Conservation (phyloP, 768 basidiomycete genomes). For the Rhizopogon roseolus region DNA sequence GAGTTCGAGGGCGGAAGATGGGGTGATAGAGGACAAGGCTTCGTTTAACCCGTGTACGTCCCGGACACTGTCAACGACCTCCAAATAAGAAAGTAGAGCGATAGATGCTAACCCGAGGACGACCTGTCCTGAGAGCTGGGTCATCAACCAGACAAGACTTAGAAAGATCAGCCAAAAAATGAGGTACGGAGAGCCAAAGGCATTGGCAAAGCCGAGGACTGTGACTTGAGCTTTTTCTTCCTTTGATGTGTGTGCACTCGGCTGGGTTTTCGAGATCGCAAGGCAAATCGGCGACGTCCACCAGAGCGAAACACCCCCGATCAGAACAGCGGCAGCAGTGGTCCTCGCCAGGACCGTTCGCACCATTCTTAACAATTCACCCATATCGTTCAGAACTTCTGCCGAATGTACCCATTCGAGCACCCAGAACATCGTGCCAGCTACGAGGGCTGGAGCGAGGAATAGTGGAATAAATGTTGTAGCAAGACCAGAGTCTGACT, state of each 20-base stretch:
- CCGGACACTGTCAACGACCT: constrained; percentile 75
- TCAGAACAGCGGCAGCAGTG: constrained; percentile 43
- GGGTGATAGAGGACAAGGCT: constrained; percentile 44
- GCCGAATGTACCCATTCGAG: constrained; percentile 75
- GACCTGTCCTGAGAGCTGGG: constrained; percentile 81
- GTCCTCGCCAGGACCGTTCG: constrained; percentile 63
- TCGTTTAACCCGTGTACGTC: constrained; percentile 57
- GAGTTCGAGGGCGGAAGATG: constrained; percentile 37
- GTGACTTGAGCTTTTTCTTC: constrained; percentile 40
- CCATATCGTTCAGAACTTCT: constrained; percentile 36
- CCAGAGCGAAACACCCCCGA: constrained; percentile 65
- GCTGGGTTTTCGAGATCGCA: constrained; percentile 41
- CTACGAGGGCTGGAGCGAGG: constrained; percentile 52
- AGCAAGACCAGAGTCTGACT: constrained; percentile 73
- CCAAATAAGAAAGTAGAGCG: constrained; percentile 71
- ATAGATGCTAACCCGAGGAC: constrained; percentile 59
- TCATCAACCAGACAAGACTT: constrained; percentile 45
- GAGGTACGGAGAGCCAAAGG: constrained; percentile 84
- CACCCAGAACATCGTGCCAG: constrained; percentile 68
- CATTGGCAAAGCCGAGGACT: constrained; percentile 84
- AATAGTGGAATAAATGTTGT: constrained; percentile 55
- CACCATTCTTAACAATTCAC: constrained; percentile 38
- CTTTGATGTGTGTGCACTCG: constrained; percentile 14
- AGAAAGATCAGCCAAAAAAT: constrained; percentile 74
- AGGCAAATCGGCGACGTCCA: constrained; percentile 71